Evolutionary conservation across 352 stramenopile genomes (phyloP), one percentile per base, ranked within the genome.

Genomic region (Phytopythium montanum): DNA sequence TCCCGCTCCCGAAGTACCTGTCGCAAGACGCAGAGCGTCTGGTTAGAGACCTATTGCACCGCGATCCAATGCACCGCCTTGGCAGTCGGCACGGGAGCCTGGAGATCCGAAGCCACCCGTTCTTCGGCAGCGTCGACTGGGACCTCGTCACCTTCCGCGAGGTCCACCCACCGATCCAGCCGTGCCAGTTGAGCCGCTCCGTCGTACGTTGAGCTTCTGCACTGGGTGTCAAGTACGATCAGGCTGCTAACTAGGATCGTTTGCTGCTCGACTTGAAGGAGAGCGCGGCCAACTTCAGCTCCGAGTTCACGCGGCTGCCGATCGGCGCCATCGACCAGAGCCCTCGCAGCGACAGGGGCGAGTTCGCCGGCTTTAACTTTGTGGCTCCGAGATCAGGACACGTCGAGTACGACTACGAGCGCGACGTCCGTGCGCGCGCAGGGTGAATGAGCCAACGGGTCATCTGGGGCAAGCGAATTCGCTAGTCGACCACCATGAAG

Each of bases 291-390:
- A 97, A 97, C 56, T 95, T 98, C 61, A 74, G 92, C 51, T 62
- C 78, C 28, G 87, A 97, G 59, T 97, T 96, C 65, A 96, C 88
- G 5, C 61, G 66, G 14, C 60, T 84, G 10, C 78, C 88, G 8
- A 59, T 90, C 13, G 72, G 70, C 26, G 46, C 62, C 5, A 63
- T 58, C 21, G 51, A 44, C 29, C 16, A 21, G 21, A 48, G 41
- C 21, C 41, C 41, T 48, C 41, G 19, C 53, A 68, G 64, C n/a
- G 59, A 69, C 19, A 66, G 62, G 34, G 82, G 94, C 48, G 79
- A 92, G 2, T 97, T 98, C 51, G 76, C 75, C 39, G 87, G 82
- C 4, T 98, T 98, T 61, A 95, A 95, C 28, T 98, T 94, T 56
- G 73, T 83, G 56, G 71, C 78, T 9, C 73, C 76, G 2, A 59